Percentiles rank a stretch among this genome's conserved stretches.
These are phyloP conservation scores for Clarkia xantiana DNA, from an alignment of 345 rosid genomes.

Conservation along the genomic window DNA sequence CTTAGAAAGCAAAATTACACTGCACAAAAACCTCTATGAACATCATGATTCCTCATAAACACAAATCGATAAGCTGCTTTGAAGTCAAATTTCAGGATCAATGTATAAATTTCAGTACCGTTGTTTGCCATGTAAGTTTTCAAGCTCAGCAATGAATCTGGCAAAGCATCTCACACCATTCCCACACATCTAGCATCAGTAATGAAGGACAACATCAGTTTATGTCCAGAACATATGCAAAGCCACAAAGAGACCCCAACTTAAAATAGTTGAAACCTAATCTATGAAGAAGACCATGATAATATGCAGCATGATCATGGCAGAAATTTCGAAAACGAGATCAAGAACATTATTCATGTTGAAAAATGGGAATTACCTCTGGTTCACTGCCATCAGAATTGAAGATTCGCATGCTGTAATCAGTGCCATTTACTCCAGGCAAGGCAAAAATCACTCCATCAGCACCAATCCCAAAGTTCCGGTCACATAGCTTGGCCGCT, in stretches of 20 bases:
- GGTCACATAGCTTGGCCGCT: conserved; percentile 75
- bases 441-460: conserved; percentile 94
- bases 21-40: too few species aligned
- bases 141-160: conserved; percentile 67
- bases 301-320: too few species aligned
- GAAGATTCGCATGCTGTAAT: conserved; percentile 85
- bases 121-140: conserved; percentile 51
- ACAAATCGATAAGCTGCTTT: too few species aligned
- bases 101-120: conserved; percentile 22
- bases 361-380: too few species aligned
- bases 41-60: too few species aligned
- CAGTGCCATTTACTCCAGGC: conserved; percentile 77
- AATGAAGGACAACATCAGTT: neutral
- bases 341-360: too few species aligned
- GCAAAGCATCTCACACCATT: conserved; percentile 97
- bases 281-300: too few species aligned
- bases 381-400: conserved; percentile 97
- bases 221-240: too few species aligned
- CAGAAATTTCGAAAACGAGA: too few species aligned
- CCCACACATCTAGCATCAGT: conserved; percentile 58
- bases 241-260: too few species aligned
- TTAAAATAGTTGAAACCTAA: too few species aligned
- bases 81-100: too few species aligned
- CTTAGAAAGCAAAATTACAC: neutral
- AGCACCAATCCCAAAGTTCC: conserved; percentile 93